Conservation (phyloP, 306 rosid genomes). For the Clitoria ternatea region DNA sequence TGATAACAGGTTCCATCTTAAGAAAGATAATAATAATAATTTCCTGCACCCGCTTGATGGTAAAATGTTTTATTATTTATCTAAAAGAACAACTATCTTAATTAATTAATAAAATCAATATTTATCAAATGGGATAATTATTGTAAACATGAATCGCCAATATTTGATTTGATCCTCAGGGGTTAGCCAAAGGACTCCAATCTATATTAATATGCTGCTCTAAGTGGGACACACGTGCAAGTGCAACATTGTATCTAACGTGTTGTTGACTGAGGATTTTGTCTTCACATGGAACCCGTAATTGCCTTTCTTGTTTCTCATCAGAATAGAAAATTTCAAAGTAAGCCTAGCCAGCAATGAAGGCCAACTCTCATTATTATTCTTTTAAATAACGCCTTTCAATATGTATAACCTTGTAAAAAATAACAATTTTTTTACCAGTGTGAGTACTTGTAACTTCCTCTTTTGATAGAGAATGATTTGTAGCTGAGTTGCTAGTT, state of each 20-base stretch:
- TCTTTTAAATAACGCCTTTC: too few species aligned
- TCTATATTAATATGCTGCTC: background rate
- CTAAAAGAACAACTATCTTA: background rate
- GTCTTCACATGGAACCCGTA: constrained; percentile 21
- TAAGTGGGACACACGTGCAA: constrained; percentile 39
- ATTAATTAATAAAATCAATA: background rate
- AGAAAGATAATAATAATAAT: too few species aligned
- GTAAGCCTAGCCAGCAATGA: too few species aligned
- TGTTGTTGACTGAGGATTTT: constrained; percentile 11
- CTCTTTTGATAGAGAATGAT: too few species aligned
- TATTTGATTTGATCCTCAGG: background rate
- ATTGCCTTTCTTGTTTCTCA: background rate
- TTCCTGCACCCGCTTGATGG: too few species aligned
- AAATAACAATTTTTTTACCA: too few species aligned
- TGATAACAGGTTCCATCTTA: too few species aligned
- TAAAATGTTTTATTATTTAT: too few species aligned
- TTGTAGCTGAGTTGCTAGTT: too few species aligned
- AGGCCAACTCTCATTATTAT: too few species aligned
- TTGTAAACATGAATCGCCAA: background rate
- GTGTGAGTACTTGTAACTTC: too few species aligned
- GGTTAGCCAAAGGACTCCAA: background rate
- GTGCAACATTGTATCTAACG: constrained; percentile 15
- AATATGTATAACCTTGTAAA: too few species aligned
- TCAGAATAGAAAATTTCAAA: background rate
- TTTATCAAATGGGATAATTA: background rate